Evolutionary conservation across 2,329 filamentous ascomycete species (phyloP).

Genomic region (Colletotrichum tabaci): DNA sequence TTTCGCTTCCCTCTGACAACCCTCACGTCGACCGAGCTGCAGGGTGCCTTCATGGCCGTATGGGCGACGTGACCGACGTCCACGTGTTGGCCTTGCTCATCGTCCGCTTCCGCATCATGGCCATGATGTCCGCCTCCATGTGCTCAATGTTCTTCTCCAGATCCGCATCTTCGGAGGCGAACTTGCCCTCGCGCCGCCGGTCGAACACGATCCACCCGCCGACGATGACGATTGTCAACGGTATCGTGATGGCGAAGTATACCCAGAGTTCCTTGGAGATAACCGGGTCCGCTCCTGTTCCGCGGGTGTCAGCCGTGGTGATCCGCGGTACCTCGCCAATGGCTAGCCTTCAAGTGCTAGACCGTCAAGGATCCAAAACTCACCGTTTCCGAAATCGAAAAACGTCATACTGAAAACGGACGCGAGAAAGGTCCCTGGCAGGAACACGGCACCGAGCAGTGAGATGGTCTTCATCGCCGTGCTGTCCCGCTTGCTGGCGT

Average conservation of each 20-base stretch:
- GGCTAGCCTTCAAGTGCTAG: not conserved
- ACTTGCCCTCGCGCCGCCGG: conserved; percentile 62
- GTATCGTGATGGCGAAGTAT: conserved; percentile 74
- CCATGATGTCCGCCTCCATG: conserved; percentile 72
- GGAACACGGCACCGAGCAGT: conserved; percentile 73
- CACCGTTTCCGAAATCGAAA: conserved; percentile 72
- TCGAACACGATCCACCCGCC: conserved; percentile 70
- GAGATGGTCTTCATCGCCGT: conserved; percentile 77
- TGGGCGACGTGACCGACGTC: conserved; percentile 57
- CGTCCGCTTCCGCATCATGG: conserved; percentile 68
- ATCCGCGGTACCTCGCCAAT: not conserved
- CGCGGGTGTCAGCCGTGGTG: conserved; percentile 1
- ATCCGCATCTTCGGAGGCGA: conserved; percentile 64
- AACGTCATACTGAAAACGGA: conserved; percentile 78
- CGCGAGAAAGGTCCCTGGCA: conserved; percentile 74
- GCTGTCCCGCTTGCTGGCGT: conserved; percentile 73
- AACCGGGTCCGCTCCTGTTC: conserved; percentile 53
- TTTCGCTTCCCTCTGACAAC: not conserved
- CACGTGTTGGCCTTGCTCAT: conserved; percentile 71
- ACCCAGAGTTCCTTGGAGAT: conserved; percentile 72
- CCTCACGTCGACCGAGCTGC: conserved; percentile 2
- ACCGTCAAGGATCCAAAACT: conserved; percentile 38
- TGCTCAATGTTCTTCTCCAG: conserved; percentile 69
- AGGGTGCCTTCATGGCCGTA: conserved; percentile 33
- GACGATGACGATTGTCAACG: conserved; percentile 70